Base-by-base conservation (phyloP, 352 stramenopile species). In the Pythium folliculosum region DNA sequence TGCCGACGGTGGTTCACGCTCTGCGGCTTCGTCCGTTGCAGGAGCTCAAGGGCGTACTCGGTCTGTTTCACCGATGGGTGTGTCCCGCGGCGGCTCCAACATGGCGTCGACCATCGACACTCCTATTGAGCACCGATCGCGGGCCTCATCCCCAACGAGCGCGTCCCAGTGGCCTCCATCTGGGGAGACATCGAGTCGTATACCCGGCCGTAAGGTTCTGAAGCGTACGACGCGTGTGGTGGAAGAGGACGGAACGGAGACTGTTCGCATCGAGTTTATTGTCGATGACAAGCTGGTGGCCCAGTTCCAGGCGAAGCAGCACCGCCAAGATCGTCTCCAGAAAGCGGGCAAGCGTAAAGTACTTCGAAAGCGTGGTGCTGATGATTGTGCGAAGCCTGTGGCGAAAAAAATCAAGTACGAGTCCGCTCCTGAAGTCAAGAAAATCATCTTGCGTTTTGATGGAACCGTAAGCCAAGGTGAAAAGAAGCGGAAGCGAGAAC, bases 401-500 rank as follows among this genome's bases (percentile, higher is more conserved):
- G 19, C 6, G n/a, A 50, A 50, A 19, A 50, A 27, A 50, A 1
- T 16, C 3, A 50, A 50, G 44, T 1, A 30, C n/a, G 21, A 50
- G 5, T 32, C 27, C 27, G 27, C 27, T 5, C 3, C 27, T 32
- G 27, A 32, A 32, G 27, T 32, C 27, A 32, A 32, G 27, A 17
- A 5, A 43, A 17, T 43, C 37, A 43, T 43, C 9, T 2, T 43
- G 37, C 37, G 37, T 43, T 12, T 17, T 3, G 14, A 5, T 43
- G 37, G 37, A 17, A 43, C 27, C 27, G 27, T 32, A 2, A n/a
- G 17, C 40, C 4, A 19, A 19, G 1, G 40, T n/a, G 84, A 93
- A 67, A 92, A 92, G 73, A 94, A 94, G 70, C 81, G 84, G 44
- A 92, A 90, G 69, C 81, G 88, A 8, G 72, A 90, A 63, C 76